Evolutionary conservation across 2,329 filamentous ascomycete species (phyloP).

Genomic region (Camptophora hylomeconis): DNA sequence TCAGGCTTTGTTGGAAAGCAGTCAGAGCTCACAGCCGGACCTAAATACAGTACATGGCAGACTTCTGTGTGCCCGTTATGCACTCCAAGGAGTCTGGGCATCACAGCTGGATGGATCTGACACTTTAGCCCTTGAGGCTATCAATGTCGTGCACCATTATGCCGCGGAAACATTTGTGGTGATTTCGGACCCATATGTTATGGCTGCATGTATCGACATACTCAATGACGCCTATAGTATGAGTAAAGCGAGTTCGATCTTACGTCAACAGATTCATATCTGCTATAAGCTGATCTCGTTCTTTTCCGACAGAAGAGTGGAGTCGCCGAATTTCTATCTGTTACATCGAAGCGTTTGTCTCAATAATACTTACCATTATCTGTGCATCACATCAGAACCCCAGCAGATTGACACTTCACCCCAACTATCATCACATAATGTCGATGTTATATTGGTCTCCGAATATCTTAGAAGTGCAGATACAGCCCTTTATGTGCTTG

Average conservation of each 20-base stretch:
- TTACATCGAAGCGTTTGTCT: background rate
- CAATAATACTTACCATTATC: background rate
- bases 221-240: constrained; percentile 9
- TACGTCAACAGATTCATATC: too few relatives aligned
- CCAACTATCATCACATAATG: too few relatives aligned
- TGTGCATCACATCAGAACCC: background rate
- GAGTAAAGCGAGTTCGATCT: too few relatives aligned
- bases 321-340: background rate
- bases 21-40: too few relatives aligned
- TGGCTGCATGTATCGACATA: constrained; percentile 11
- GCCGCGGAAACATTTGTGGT: too few relatives aligned
- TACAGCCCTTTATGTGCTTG: background rate
- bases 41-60: constrained; percentile 28
- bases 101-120: too few relatives aligned
- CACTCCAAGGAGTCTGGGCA: background rate
- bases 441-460: too few relatives aligned
- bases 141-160: too few relatives aligned
- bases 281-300: too few relatives aligned
- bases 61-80: constrained; percentile 19
- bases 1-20: background rate
- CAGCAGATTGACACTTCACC: background rate
- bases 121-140: too few relatives aligned
- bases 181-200: constrained; percentile 12
- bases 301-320: too few relatives aligned
- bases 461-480: too few relatives aligned